Evolutionary conservation across 2,329 filamentous ascomycete genomes (phyloP).

Genomic region (Exophiala bonariae): DNA sequence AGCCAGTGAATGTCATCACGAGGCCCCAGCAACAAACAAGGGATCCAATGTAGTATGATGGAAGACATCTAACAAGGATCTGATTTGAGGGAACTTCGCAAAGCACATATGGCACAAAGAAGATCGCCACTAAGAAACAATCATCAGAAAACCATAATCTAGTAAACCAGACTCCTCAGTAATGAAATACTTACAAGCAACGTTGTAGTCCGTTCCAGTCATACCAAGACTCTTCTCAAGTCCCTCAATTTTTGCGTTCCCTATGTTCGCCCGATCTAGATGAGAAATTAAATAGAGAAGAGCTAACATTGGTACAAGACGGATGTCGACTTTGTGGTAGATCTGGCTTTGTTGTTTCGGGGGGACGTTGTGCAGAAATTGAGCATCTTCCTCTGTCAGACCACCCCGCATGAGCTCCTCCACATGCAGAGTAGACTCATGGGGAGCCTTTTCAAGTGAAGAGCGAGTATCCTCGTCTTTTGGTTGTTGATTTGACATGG

Average conservation of each 20-base stretch:
- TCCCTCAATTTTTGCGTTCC: constrained; percentile 45
- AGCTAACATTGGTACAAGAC: constrained; percentile 8
- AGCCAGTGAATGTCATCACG: constrained; percentile 17
- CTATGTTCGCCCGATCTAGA: constrained; percentile 49
- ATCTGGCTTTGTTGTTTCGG: constrained; percentile 4
- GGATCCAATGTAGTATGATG: constrained; percentile 28
- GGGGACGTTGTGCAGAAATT: constrained; percentile 2
- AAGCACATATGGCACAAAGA: constrained; percentile 33
- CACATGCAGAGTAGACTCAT: neutral
- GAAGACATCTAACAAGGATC: constrained; percentile 27
- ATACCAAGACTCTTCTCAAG: constrained; percentile 43
- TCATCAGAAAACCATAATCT: constrained; percentile 2
- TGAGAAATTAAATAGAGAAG: constrained; percentile 23
- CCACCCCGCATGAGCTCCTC: constrained; percentile 5
- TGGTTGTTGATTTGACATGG: constrained; percentile 2
- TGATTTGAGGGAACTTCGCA: constrained; percentile 33
- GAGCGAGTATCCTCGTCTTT: neutral
- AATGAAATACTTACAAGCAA: constrained; percentile 21
- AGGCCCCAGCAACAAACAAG: constrained; percentile 29
- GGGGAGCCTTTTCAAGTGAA: constrained; percentile 4
- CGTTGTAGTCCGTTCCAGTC: constrained; percentile 39
- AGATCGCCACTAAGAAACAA: constrained; percentile 13
- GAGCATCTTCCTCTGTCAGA: constrained; percentile 7
- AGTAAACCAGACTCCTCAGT: neutral
- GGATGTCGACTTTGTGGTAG: constrained; percentile 12